phyloP scores from a whole-genome alignment of 257 asterid species.

The Buddleja alternifolia region DNA sequence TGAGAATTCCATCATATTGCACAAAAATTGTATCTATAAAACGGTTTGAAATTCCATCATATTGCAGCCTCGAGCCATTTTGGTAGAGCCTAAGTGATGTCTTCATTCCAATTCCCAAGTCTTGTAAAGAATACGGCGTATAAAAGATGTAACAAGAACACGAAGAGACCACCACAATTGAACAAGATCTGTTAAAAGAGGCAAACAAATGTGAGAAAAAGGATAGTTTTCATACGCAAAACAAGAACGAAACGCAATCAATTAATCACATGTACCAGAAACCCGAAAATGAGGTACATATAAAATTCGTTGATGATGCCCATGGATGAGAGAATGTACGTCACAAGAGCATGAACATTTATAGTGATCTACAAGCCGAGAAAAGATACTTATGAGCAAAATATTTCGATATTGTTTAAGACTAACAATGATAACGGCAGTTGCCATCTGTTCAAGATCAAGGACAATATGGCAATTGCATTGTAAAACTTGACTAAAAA shows the following conservation, averaged over 20 bases:
- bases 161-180: slow-evolving; percentile 68
- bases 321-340: slow-evolving; percentile 59
- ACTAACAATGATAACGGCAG: no score
- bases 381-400: not conserved
- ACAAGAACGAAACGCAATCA: not conserved
- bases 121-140: slow-evolving; percentile 81
- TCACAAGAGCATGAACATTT: slow-evolving; percentile 78
- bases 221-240: slow-evolving; percentile 14
- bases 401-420: slow-evolving; percentile 1
- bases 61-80: slow-evolving; percentile 80
- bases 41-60: slow-evolving; percentile 17
- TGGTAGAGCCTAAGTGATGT: slow-evolving; percentile 68
- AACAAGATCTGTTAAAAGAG: slow-evolving; percentile 75
- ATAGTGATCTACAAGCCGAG: slow-evolving; percentile 69
- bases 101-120: slow-evolving; percentile 87
- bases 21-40: slow-evolving; percentile 6
- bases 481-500: no score
- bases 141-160: slow-evolving; percentile 78
- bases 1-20: no score
- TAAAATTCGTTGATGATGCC: slow-evolving; percentile 74
- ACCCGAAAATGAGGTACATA: slow-evolving; percentile 81
- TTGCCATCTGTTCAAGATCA: no score
- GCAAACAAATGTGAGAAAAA: not conserved
- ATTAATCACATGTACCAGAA: slow-evolving; percentile 54
- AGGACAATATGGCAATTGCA: no score